These are phyloP conservation scores for Globisporangium nagaii DNA, from an alignment of 352 stramenopile genomes.

Conservation along the genomic window DNA sequence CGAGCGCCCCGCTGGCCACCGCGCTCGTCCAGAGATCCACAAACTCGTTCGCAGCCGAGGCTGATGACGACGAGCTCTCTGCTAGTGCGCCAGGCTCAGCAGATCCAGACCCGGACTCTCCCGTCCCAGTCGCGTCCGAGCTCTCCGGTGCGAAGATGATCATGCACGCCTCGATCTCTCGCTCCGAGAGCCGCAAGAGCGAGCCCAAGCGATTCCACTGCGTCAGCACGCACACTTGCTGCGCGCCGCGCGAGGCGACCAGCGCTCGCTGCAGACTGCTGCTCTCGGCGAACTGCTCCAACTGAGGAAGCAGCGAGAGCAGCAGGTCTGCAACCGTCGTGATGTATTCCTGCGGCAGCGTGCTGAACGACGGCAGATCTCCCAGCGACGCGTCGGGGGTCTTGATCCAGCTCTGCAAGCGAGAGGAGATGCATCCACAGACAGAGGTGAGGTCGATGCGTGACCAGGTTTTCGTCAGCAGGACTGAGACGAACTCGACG, in stretches of 20 bases:
- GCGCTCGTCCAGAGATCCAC: constrained; percentile 74
- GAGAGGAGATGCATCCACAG: neutral
- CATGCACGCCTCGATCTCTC: constrained; percentile 40
- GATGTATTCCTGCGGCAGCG: constrained; percentile 82
- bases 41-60: constrained; percentile 34
- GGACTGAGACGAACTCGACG: neutral
- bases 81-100: neutral
- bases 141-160: constrained; percentile 26
- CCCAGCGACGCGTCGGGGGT: constrained; percentile 31
- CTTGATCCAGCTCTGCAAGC: constrained; percentile 43
- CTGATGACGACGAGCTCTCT: neutral
- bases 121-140: constrained; percentile 7
- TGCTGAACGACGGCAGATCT: constrained; percentile 71
- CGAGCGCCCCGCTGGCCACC: constrained; percentile 59
- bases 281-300: constrained; percentile 79
- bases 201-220: constrained; percentile 52
- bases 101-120: neutral
- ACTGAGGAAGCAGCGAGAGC: constrained; percentile 70
- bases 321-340: constrained; percentile 72
- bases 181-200: constrained; percentile 32
- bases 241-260: constrained; percentile 40
- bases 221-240: constrained; percentile 36
- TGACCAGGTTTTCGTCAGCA: no score
- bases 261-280: constrained; percentile 49
- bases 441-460: neutral